Percentiles rank a stretch among this genome's conserved stretches.
phyloP scores from a whole-genome alignment of 2,329 filamentous ascomycete genomes.

The Chalaropsis thielavioides region DNA sequence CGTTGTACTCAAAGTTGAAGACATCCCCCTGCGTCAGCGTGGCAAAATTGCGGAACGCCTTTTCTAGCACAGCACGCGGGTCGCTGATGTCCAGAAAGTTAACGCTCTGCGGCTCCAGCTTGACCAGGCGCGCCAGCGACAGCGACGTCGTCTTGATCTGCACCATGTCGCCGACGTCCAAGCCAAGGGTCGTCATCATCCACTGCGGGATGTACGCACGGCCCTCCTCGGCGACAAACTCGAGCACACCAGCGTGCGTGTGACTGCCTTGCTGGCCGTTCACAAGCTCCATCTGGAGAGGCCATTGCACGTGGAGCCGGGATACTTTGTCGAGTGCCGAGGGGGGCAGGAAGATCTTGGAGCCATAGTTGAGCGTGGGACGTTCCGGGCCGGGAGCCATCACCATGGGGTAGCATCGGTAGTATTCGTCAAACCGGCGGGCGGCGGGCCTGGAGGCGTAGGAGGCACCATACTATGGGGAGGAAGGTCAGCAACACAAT shows the following conservation, averaged over 20 bases:
- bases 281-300: slow-evolving; percentile 88
- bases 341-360: slow-evolving; percentile 94
- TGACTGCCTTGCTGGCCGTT: slow-evolving; percentile 69
- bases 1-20: slow-evolving; percentile 95
- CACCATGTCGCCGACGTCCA: slow-evolving; percentile 86
- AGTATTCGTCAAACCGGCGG: slow-evolving; percentile 94
- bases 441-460: slow-evolving; percentile 34
- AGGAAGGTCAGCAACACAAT: background rate
- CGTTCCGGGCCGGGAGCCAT: slow-evolving; percentile 89
- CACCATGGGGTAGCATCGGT: slow-evolving; percentile 86
- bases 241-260: slow-evolving; percentile 87
- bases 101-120: slow-evolving; percentile 85
- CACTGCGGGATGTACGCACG: slow-evolving; percentile 92
- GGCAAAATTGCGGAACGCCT: slow-evolving; percentile 89
- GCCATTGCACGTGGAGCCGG: slow-evolving; percentile 88
- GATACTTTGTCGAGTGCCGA: slow-evolving; percentile 95
- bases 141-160: slow-evolving; percentile 93
- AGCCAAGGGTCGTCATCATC: slow-evolving; percentile 84
- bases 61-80: slow-evolving; percentile 91
- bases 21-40: slow-evolving; percentile 85
- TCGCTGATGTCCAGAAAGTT: slow-evolving; percentile 95
- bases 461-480: slow-evolving; percentile 14
- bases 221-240: slow-evolving; percentile 95
- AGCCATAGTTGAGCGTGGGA: slow-evolving; percentile 83
- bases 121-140: slow-evolving; percentile 80